phyloP scores from a whole-genome alignment of 169 alveolate species.

The Plasmodium gonderi region DNA sequence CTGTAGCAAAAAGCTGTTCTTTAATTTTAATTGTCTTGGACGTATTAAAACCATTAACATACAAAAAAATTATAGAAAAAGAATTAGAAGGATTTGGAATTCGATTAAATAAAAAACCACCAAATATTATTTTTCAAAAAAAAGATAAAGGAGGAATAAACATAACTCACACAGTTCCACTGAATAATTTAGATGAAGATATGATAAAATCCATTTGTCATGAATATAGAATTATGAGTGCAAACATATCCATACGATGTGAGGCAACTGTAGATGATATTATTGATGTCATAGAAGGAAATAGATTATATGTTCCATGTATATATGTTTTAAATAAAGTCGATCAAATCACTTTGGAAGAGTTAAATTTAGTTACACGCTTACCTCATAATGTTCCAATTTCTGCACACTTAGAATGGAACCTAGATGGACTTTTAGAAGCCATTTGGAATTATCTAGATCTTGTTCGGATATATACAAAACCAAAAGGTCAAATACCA shows the following conservation, averaged over 20 bases:
- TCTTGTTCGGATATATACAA: constrained; percentile 97
- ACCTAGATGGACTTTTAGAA: constrained; percentile 96
- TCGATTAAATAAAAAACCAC: constrained; percentile 95
- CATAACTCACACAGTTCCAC: constrained; percentile 85
- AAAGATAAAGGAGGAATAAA: constrained; percentile 87
- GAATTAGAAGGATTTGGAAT: constrained; percentile 98
- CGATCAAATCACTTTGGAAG: constrained; percentile 91
- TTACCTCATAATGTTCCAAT: constrained; percentile 97
- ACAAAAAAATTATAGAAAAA: constrained; percentile 92
- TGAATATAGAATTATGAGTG: constrained; percentile 96
- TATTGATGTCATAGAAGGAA: constrained; percentile 98
- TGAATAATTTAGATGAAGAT: constrained; percentile 83
- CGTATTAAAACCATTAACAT: constrained; percentile 94
- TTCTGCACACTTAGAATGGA: constrained; percentile 94
- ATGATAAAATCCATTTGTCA: constrained; percentile 86
- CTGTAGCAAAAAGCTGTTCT: constrained; percentile 97
- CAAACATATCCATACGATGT: constrained; percentile 93
- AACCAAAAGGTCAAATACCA: constrained; percentile 97
- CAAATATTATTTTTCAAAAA: constrained; percentile 87
- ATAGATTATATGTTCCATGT: constrained; percentile 94
- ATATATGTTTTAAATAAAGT: constrained; percentile 94
- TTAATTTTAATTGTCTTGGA: constrained; percentile 95
- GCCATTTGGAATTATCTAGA: constrained; percentile 97
- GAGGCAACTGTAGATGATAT: constrained; percentile 98
- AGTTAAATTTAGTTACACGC: constrained; percentile 93